Percentiles rank a stretch among this genome's conserved stretches.
These are phyloP conservation scores for Suhomyces terraborum DNA, from an alignment of 1,139 yeast species.

Conservation along the genomic window DNA sequence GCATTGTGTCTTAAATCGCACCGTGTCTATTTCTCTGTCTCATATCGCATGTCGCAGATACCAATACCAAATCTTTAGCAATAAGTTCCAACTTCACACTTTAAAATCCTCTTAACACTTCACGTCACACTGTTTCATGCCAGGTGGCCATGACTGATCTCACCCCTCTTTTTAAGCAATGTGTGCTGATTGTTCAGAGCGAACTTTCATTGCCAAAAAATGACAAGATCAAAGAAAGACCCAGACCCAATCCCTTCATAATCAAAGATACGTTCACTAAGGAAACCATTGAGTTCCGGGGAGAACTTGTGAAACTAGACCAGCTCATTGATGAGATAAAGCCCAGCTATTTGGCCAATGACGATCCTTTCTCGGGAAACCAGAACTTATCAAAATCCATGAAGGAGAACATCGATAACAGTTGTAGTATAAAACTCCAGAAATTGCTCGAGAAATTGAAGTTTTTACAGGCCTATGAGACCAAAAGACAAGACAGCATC, in stretches of 20 bases:
- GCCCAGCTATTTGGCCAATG: slow-evolving; percentile 46
- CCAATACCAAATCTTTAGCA: too few relatives aligned
- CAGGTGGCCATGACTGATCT: slow-evolving; percentile 48
- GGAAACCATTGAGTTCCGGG: slow-evolving; percentile 51
- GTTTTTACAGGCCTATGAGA: slow-evolving; percentile 53
- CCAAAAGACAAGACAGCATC: slow-evolving; percentile 35
- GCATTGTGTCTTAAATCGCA: too few relatives aligned
- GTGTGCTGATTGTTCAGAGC: slow-evolving; percentile 45
- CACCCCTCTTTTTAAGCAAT: slow-evolving; percentile 53
- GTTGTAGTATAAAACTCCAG: slow-evolving; percentile 52
- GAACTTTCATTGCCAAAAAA: slow-evolving; percentile 24
- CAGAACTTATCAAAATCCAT: slow-evolving; percentile 42
- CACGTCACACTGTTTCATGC: neutral
- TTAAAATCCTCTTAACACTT: neutral
- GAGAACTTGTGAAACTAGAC: slow-evolving; percentile 41
- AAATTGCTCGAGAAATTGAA: slow-evolving; percentile 53
- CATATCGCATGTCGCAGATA: slow-evolving; percentile 2
- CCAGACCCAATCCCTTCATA: slow-evolving; percentile 13
- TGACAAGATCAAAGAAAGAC: slow-evolving; percentile 14
- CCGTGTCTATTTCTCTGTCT: too few relatives aligned
- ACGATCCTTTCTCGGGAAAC: slow-evolving; percentile 22
- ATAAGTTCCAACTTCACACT: too few relatives aligned
- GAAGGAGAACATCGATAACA: slow-evolving; percentile 58
- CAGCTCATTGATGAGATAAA: slow-evolving; percentile 42
- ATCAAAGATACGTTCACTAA: slow-evolving; percentile 53